Percentiles rank a stretch among this genome's conserved stretches.
Evolutionary conservation across 345 rosid species (phyloP).

Genomic region (Excoecaria agallocha): DNA sequence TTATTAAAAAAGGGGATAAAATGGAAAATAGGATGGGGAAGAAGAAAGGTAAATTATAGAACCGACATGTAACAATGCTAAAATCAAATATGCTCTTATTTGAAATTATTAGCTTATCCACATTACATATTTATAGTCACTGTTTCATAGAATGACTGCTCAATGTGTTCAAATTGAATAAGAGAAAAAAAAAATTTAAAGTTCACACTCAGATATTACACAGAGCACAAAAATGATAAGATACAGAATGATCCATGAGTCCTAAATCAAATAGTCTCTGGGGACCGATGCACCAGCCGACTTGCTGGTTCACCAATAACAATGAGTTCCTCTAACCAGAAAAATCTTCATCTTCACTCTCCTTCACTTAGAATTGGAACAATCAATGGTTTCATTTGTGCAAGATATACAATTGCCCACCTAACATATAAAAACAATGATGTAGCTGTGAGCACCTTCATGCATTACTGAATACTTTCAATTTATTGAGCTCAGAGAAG

Average conservation of each 20-base stretch:
- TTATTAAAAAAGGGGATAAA: no score
- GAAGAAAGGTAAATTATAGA: no score
- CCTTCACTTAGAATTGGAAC: constrained; percentile 83
- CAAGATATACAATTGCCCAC: constrained; percentile 99
- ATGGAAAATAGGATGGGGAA: no score
- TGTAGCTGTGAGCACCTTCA: not conserved
- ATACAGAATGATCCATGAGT: constrained; percentile 22
- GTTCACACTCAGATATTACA: constrained; percentile 33
- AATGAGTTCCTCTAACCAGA: constrained; percentile 7
- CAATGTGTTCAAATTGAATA: constrained; percentile 21
- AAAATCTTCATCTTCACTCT: constrained; percentile 43
- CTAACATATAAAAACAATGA: constrained; percentile 33
- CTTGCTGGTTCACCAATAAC: constrained; percentile 26
- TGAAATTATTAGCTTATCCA: constrained; percentile 30
- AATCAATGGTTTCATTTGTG: constrained; percentile 96
- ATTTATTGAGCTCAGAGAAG: not conserved
- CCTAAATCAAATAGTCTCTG: constrained; percentile 21
- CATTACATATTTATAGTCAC: constrained; percentile 21
- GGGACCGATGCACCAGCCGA: constrained; percentile 15
- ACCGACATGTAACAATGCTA: not conserved
- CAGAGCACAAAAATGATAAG: constrained; percentile 32
- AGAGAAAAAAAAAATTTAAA: constrained; percentile 19
- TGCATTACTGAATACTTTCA: not conserved
- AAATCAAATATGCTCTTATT: not conserved
- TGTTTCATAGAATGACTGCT: constrained; percentile 16